phyloP scores from a whole-genome alignment of 257 asterid genomes.

The Ophiorrhiza pumila region DNA sequence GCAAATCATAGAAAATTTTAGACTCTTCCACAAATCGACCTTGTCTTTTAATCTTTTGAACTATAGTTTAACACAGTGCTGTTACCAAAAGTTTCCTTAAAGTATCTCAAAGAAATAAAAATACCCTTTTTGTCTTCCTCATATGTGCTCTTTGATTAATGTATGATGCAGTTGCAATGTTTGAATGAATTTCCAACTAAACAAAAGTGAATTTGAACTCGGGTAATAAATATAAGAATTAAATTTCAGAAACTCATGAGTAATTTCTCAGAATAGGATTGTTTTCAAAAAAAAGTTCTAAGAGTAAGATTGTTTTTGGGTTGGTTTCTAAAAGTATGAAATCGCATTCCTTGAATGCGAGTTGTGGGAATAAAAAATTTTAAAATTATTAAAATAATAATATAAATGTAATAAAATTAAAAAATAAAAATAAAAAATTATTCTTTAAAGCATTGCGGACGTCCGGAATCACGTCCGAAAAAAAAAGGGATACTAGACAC shows the following conservation, averaged over 20 bases:
- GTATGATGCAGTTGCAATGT: not conserved
- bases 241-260: conserved; percentile 80
- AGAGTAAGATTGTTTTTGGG: too few species aligned
- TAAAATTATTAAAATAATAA: too few species aligned
- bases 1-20: not conserved
- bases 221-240: not conserved
- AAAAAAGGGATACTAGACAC: too few species aligned
- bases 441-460: too few species aligned
- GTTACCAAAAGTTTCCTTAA: not conserved
- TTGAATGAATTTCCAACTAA: not conserved
- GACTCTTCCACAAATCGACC: not conserved
- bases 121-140: not conserved
- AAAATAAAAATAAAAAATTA: too few species aligned
- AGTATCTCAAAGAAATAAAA: not conserved
- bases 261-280: too few species aligned
- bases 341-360: too few species aligned
- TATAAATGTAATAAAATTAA: too few species aligned
- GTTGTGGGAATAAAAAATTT: too few species aligned
- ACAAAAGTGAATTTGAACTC: not conserved
- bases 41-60: not conserved
- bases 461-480: too few species aligned
- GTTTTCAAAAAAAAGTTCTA: too few species aligned
- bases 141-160: not conserved
- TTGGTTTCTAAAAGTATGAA: too few species aligned
- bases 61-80: not conserved